Conservation (phyloP, 768 basidiomycete genomes). For the Pholiota conissans region DNA sequence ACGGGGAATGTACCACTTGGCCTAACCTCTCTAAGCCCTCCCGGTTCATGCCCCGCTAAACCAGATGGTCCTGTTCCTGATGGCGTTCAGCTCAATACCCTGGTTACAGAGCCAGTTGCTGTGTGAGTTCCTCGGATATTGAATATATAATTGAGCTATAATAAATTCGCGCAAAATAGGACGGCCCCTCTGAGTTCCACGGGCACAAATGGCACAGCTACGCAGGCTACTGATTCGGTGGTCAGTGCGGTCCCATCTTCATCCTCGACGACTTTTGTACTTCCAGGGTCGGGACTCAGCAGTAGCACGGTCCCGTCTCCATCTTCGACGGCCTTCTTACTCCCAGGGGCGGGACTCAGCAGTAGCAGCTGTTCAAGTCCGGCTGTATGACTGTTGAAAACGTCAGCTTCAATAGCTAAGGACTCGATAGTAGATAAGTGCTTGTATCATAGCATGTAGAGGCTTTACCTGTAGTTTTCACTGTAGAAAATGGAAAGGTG, state of each 20-base stretch:
- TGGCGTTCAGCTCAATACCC: slow-evolving; percentile 37
- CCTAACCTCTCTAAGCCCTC: slow-evolving; percentile 32
- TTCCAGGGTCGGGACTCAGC: no score
- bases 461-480: no score
- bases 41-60: slow-evolving; percentile 44
- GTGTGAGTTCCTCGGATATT: background rate
- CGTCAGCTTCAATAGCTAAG: no score
- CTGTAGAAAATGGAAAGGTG: background rate
- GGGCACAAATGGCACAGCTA: background rate
- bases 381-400: background rate
- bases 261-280: no score
- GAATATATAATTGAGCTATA: background rate
- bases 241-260: no score
- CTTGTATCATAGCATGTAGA: no score
- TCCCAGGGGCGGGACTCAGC: background rate
- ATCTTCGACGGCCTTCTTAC: background rate
- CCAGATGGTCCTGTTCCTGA: slow-evolving; percentile 40
- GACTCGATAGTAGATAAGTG: background rate
- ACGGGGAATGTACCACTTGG: slow-evolving; percentile 46
- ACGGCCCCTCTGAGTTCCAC: background rate
- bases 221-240: no score
- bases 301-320: no score
- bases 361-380: background rate
- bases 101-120: slow-evolving; percentile 31
- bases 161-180: no score